Conservation (phyloP, 179 eudicot species). For the Spergularia azorica region DNA sequence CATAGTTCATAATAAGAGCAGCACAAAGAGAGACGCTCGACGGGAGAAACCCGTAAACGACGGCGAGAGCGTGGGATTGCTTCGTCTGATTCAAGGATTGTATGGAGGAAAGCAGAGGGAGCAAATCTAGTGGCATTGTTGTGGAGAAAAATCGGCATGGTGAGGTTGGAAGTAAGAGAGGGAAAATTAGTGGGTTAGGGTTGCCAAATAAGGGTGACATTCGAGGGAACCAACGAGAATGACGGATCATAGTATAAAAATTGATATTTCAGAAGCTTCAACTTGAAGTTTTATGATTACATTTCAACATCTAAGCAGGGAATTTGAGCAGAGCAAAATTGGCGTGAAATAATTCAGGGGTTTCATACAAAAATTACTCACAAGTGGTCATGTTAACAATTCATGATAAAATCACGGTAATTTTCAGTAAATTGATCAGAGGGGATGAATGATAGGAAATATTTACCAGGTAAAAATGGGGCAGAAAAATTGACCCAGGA, state of each 20-base stretch:
- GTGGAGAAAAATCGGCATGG: conserved; percentile 13
- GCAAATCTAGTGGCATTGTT: conserved; percentile 29
- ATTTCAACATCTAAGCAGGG: no score
- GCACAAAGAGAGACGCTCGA: conserved; percentile 49
- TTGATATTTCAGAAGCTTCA: no score
- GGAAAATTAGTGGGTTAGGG: conserved; percentile 16
- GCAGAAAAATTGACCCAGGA: no score
- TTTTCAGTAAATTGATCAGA: no score
- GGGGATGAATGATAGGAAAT: no score
- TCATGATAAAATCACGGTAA: no score
- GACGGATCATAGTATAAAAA: conserved; percentile 28
- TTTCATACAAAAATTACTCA: no score
- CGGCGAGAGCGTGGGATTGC: conserved; percentile 51
- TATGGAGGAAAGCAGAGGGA: conserved; percentile 37
- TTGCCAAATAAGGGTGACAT: conserved; percentile 20
- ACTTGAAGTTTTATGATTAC: no score
- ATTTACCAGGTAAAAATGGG: no score
- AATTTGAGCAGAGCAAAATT: no score
- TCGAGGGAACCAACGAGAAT: conserved; percentile 27
- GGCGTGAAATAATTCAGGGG: no score
- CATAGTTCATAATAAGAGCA: conserved; percentile 51
- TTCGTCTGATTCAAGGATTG: conserved; percentile 51
- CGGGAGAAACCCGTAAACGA: conserved; percentile 46
- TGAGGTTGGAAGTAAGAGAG: conserved; percentile 5
- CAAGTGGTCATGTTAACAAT: no score